These are phyloP conservation scores for Pseudoturritis turrita DNA, from an alignment of 345 rosid species.

Conservation along the genomic window DNA sequence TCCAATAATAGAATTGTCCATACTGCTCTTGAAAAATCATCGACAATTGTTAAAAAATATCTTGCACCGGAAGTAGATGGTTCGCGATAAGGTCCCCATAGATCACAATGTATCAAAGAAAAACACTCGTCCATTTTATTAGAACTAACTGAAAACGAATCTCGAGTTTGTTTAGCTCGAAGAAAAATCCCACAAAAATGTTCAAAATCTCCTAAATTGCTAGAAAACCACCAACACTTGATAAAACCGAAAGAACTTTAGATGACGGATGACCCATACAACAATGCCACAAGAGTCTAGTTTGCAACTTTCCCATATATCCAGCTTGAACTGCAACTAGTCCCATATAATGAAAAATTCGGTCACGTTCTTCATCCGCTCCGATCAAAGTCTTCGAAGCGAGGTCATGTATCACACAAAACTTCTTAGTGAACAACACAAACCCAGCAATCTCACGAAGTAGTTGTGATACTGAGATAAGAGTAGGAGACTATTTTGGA, in stretches of 20 bases:
- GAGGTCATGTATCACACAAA: conserved; percentile 2
- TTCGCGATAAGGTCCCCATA: no score
- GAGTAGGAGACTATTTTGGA: background rate
- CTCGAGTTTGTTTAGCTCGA: background rate
- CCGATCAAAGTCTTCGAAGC: background rate
- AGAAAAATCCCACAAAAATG: background rate
- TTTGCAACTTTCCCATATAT: no score
- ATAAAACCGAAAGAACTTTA: background rate
- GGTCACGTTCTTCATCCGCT: background rate
- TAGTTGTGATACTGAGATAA: background rate
- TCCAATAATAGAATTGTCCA: background rate
- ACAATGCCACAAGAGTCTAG: background rate
- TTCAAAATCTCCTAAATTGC: background rate
- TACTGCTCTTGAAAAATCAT: background rate
- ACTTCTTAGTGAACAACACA: background rate
- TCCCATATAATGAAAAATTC: background rate
- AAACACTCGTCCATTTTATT: background rate
- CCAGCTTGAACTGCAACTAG: background rate
- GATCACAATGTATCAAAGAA: no score
- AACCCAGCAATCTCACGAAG: background rate
- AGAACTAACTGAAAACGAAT: background rate
- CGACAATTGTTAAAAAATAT: background rate
- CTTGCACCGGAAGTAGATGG: background rate
- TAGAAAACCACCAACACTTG: background rate
- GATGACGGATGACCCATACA: no score